phyloP scores from a whole-genome alignment of 1,284 basidiomycete species.

The Takashimella koratensis region DNA sequence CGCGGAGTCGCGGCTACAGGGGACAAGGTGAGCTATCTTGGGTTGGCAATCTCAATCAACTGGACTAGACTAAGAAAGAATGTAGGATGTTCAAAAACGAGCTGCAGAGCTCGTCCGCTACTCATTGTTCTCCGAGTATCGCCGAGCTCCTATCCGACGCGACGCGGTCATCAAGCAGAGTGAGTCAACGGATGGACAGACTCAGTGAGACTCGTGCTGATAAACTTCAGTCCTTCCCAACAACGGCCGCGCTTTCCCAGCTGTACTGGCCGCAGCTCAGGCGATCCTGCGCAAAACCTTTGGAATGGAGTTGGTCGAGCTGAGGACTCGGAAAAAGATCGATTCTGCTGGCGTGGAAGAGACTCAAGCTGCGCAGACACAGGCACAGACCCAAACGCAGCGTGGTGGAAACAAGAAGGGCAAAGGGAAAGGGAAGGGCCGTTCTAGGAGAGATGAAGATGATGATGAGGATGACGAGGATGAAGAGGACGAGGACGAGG shows the following conservation, averaged over 20 bases:
- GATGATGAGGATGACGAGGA: slow-evolving; percentile 22
- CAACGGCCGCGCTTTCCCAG: slow-evolving; percentile 21
- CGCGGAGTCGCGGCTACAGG: background rate
- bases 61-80: background rate
- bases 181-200: slow-evolving; percentile 11
- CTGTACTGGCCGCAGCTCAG: slow-evolving; percentile 33
- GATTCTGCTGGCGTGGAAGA: slow-evolving; percentile 5
- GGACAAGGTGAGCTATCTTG: background rate
- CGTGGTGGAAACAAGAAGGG: background rate
- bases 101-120: slow-evolving; percentile 38
- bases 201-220: no score
- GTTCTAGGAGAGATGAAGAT: slow-evolving; percentile 14
- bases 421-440: slow-evolving; percentile 23
- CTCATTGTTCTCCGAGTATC: slow-evolving; percentile 44
- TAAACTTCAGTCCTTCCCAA: slow-evolving; percentile 28
- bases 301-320: slow-evolving; percentile 45
- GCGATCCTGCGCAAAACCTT: slow-evolving; percentile 26
- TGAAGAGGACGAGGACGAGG: slow-evolving; percentile 23
- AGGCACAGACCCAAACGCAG: slow-evolving; percentile 18
- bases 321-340: slow-evolving; percentile 27
- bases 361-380: slow-evolving; percentile 8
- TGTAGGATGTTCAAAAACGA: slow-evolving; percentile 28
- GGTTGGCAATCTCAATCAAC: background rate
- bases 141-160: slow-evolving; percentile 29
- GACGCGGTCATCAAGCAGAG: slow-evolving; percentile 31